Evolutionary conservation across 345 rosid species (phyloP), one percentile per base, ranked within the genome.

Genomic region (Populus nigra): DNA sequence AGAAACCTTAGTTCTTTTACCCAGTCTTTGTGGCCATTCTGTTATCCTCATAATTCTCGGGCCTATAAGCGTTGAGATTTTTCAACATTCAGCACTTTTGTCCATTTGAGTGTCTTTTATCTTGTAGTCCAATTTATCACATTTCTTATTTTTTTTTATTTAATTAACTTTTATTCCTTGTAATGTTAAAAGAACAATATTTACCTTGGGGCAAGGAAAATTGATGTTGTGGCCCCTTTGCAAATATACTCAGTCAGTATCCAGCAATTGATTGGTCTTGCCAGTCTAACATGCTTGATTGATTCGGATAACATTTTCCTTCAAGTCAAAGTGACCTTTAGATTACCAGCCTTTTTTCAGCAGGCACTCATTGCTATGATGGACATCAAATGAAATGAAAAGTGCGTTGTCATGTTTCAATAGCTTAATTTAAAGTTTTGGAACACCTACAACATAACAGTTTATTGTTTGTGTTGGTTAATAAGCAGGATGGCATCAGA

Each of bases 401-500:
- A 15, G 55, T 50, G 55, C 2, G 5, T 50, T 73, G 12, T 68
- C 45, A 65, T 73, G 31, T 65, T 50, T 71, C 38, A 33, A 41
- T 53, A 47, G 66, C 23, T 33, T 65, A 31, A 6, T 10, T 6
- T 31, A 50, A 41, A 29, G 62, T 57, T 71, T 72, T 39, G 39
- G 76, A 55, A 67, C 31, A 20, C 38, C 27, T 71, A 53, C 47
- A 62, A 71, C 47, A 62, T 72, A 39, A 74, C 23, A 17, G 22
- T 16, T 55, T 53, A 62, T 68, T 65, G 13, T 27, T 7, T 76
- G 35, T 72, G 74, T 25, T 78, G 53, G 49, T 75, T 78, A 72
- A 68, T 86, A 25, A 63, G 65, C 89, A 95, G 99, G 97, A 93
- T 77, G 98, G 98, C 49, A 78, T 93, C 67, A 76, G 86, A 25